Base-by-base conservation (phyloP, 2,329 filamentous ascomycete species). In the Penicillium fuscoglaucum region DNA sequence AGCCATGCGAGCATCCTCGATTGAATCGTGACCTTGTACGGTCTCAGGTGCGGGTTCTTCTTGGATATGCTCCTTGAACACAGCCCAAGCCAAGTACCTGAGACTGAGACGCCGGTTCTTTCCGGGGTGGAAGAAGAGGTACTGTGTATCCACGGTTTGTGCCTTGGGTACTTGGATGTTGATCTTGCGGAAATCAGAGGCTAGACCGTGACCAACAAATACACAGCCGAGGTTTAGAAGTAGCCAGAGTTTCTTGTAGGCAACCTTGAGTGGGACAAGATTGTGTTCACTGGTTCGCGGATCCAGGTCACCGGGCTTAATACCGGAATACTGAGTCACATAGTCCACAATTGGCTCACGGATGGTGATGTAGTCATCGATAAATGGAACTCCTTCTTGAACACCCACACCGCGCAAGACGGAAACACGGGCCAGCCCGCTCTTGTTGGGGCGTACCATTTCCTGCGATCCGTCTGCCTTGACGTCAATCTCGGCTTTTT, bases 211-310 rank as follows among this genome's bases (percentile, higher is more conserved):
- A 2, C 95, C 95, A 6, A 99, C 84, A 72, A 99, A 99, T 62
- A 90, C 86, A 76, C 92, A 96, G 48, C 95, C 95, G 0, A 98
- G 83, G 71, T 99, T 99, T 33, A 99, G 84, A 19, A 99, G 83
- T 17, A 98, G 85, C 96, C 96, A 99, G 31, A 99, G 86, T 74
- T 97, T 97, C 78, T 99, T 99, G 82, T 98, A 99, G 1, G 91
- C 93, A 58, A 90, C 85, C 73, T 99, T 99, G 41, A 98, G 82
- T 1, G 90, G 84, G 9, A 98, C 87, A 0, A 98, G 84, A 55
- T 91, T 91, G 75, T 96, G 93, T 54, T 83, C 85, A 44, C 90
- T 90, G n/a, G 84, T 82, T 56, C 86, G 83, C 28, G 89, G 87
- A 66, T 96, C 92, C 9, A 99, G 82, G 70, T 99, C 95, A 24